Base-by-base conservation (phyloP, 1,139 yeast genomes). In the Sugiyamaella paludigena region DNA sequence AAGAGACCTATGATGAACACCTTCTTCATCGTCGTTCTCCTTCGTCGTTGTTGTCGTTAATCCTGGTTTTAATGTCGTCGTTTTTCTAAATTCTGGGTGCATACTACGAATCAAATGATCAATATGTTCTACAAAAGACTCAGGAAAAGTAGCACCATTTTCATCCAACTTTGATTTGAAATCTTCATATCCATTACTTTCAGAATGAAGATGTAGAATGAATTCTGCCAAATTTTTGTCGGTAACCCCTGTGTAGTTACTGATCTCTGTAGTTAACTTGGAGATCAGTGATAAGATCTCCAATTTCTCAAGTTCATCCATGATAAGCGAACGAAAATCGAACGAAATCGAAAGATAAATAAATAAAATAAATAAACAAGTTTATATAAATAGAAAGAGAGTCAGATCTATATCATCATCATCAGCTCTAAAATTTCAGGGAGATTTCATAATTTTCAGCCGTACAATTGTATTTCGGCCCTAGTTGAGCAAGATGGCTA, bases 61-160 rank as follows among this genome's bases (percentile, higher is more conserved):
- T 9, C 36, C 43, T 38, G 26, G 43, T 12, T 27, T 19, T 12
- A 27, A 13, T 10, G 24, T 36, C 33, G 27, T 27, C n/a, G 35
- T 36, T 9, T 36, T 43, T 35, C 31, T 48, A 50, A 65, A 64
- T 13, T 54, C 57, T 1, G 72, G 69, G 45, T 64, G 66, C 56
- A 69, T 51, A 32, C 58, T 59, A 31, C 68, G 47, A 6, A 70
- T 67, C 51, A 70, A 68, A 8, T 68, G 63, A 34, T 71, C 71
- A 11, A 75, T 57, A 10, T 64, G 60, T 13, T 64, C 64, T 1
- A 81, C 63, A 53, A 80, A 75, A 2, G 52, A 68, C 4, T 61
- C 66, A 0, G 82, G 76, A 51, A 85, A 79, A 9, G 79, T 84
- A 15, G 86, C 87, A 0, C 88, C 92, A 62, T 83, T 77, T 8